Conservation (phyloP, 2,329 filamentous ascomycete genomes). For the Emydomyces testavorans region DNA sequence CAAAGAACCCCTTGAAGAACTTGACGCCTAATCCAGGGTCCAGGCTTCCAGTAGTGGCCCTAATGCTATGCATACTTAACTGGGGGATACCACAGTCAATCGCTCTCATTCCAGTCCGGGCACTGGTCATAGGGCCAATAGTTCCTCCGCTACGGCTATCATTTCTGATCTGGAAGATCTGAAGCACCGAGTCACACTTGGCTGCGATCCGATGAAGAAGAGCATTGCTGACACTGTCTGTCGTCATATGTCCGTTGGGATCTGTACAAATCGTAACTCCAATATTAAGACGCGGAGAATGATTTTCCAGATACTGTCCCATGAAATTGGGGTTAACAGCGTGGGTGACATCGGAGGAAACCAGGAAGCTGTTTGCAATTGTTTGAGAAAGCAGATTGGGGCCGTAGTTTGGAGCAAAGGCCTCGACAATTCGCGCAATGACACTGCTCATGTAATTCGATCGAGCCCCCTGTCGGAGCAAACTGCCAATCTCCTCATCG, state of each 20-base stretch:
- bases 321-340: conserved; percentile 93
- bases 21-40: conserved; percentile 82
- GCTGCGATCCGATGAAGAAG: conserved; percentile 70
- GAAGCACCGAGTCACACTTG: conserved; percentile 57
- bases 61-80: conserved; percentile 85
- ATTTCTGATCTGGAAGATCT: conserved; percentile 91
- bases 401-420: conserved; percentile 38
- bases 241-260: conserved; percentile 92
- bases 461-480: conserved; percentile 77
- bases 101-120: conserved; percentile 65
- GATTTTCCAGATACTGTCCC: conserved; percentile 67
- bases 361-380: conserved; percentile 81
- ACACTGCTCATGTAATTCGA: conserved; percentile 77
- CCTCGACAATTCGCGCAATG: conserved; percentile 67
- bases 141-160: conserved; percentile 83
- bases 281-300: conserved; percentile 78
- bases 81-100: conserved; percentile 86
- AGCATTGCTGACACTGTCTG: conserved; percentile 72
- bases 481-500: conserved; percentile 88
- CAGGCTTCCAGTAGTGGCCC: conserved; percentile 72
- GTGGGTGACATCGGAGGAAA: conserved; percentile 88
- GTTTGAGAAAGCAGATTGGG: conserved; percentile 61
- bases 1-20: conserved; percentile 80
- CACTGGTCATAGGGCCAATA: conserved; percentile 81
- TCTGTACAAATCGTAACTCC: conserved; percentile 72